A percentile compares a stretch with the other conserved stretches of the same genome.
Evolutionary conservation across 805 yeast genomes (phyloP).

Genomic region (Teunomyces gatunensis): DNA sequence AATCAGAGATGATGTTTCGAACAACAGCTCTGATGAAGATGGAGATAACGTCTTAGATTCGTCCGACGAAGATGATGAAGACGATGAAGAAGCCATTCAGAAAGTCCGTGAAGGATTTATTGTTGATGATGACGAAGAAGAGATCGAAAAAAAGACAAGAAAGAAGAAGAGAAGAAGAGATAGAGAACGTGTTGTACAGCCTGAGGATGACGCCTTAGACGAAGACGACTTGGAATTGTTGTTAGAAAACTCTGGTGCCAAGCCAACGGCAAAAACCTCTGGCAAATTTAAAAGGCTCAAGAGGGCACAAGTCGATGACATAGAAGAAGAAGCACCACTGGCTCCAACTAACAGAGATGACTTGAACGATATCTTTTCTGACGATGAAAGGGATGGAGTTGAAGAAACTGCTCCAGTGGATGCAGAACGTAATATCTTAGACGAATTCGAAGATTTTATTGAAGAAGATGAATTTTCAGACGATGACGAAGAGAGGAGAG

Average conservation of each 20-base stretch:
- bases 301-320: slow-evolving; percentile 49
- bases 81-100: slow-evolving; percentile 83
- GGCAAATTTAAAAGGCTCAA: slow-evolving; percentile 77
- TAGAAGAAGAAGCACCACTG: slow-evolving; percentile 29
- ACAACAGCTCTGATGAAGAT: slow-evolving; percentile 33
- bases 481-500: slow-evolving; percentile 49
- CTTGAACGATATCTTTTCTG: slow-evolving; percentile 70
- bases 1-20: slow-evolving; percentile 32
- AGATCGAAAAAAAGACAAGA: slow-evolving; percentile 26
- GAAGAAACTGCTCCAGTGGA: slow-evolving; percentile 30
- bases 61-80: slow-evolving; percentile 85
- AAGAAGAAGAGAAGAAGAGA: slow-evolving; percentile 42
- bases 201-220: slow-evolving; percentile 70
- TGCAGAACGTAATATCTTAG: slow-evolving; percentile 45
- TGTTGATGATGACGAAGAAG: slow-evolving; percentile 76
- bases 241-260: slow-evolving; percentile 86
- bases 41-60: slow-evolving; percentile 48
- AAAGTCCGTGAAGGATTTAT: slow-evolving; percentile 88
- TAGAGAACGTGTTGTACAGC: slow-evolving; percentile 20
- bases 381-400: slow-evolving; percentile 39
- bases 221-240: slow-evolving; percentile 93
- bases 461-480: slow-evolving; percentile 96
- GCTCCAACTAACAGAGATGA: slow-evolving; percentile 37
- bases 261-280: slow-evolving; percentile 38
- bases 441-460: slow-evolving; percentile 94